These are phyloP conservation scores for Xylaria sp. DNA, from an alignment of 2,329 filamentous ascomycete genomes.

Conservation along the genomic window DNA sequence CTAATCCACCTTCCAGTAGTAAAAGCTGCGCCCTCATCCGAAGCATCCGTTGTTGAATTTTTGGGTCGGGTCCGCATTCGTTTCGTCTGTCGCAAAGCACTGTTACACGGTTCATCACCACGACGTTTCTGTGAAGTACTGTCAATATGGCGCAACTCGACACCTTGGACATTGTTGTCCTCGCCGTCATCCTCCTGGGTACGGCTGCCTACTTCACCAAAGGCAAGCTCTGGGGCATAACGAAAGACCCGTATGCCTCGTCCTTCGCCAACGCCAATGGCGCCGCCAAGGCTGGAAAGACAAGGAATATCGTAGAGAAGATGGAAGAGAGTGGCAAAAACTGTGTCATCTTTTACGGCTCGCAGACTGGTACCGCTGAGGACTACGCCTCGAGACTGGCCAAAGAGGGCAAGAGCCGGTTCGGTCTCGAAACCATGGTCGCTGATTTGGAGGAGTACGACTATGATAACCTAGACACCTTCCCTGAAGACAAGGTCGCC, in stretches of 20 bases:
- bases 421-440: constrained; percentile 97
- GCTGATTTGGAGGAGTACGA: constrained; percentile 98
- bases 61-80: constrained; percentile 1
- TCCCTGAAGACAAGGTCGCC: constrained; percentile 89
- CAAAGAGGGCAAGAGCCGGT: constrained; percentile 96
- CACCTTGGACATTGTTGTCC: constrained; percentile 92
- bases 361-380: constrained; percentile 97
- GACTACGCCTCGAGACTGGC: constrained; percentile 96
- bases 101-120: background rate
- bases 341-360: constrained; percentile 98
- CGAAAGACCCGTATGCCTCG: constrained; percentile 87
- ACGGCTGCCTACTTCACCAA: constrained; percentile 98
- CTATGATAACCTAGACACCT: constrained; percentile 89
- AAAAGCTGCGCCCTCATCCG: background rate
- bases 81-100: constrained; percentile 3
- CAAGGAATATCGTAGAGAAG: constrained; percentile 92
- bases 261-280: constrained; percentile 76
- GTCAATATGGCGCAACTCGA: constrained; percentile 91
- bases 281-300: constrained; percentile 81
- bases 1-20: constrained; percentile 25
- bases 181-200: constrained; percentile 83
- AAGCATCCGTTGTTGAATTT: background rate
- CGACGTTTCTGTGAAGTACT: constrained; percentile 34
- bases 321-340: constrained; percentile 97
- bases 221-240: constrained; percentile 89